Percentiles rank a stretch among this genome's conserved stretches.
phyloP scores from a whole-genome alignment of 148 eudicot species.

The Rhododendron kiyosumense region DNA sequence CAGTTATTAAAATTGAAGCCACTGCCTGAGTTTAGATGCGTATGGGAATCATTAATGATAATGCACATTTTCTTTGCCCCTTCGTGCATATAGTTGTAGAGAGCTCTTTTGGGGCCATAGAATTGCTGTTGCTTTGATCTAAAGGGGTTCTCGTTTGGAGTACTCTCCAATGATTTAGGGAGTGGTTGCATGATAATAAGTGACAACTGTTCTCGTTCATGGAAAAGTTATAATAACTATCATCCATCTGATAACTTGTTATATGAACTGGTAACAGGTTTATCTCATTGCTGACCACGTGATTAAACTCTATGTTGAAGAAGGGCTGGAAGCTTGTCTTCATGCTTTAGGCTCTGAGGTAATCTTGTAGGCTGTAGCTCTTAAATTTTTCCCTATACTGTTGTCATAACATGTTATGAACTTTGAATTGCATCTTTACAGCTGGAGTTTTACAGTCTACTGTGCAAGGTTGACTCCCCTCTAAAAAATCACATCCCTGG shows the following conservation, averaged over 20 bases:
- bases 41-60: neutral
- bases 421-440: slow-evolving; percentile 30
- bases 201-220: slow-evolving; percentile 2
- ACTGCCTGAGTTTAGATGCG: neutral
- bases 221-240: neutral
- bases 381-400: neutral
- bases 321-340: slow-evolving; percentile 74
- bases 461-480: slow-evolving; percentile 46
- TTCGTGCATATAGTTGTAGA: neutral
- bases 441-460: slow-evolving; percentile 79
- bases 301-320: slow-evolving; percentile 81
- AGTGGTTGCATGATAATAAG: neutral
- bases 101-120: neutral
- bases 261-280: slow-evolving; percentile 39
- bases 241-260: slow-evolving; percentile 3
- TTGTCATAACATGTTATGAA: neutral
- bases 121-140: neutral
- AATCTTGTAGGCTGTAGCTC: slow-evolving; percentile 13
- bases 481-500: slow-evolving; percentile 65
- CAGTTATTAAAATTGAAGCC: neutral
- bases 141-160: neutral
- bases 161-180: neutral
- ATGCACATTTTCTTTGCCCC: neutral
- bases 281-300: slow-evolving; percentile 69
- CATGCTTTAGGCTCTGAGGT: slow-evolving; percentile 91